Base-by-base conservation (phyloP, 768 basidiomycete genomes). In the Scleroderma citrinum region DNA sequence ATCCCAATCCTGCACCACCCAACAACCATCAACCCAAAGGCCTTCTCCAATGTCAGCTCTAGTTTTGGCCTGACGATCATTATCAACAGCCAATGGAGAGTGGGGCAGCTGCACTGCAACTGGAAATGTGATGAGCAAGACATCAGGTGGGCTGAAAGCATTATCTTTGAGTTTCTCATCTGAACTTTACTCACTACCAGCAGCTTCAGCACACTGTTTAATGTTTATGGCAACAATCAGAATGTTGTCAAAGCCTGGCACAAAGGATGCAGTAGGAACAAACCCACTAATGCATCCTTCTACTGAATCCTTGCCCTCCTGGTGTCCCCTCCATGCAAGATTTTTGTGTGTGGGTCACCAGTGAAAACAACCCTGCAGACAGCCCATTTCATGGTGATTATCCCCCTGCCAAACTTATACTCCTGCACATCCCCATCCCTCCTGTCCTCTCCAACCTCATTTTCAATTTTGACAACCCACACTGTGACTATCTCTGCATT, bases 141-240 rank as follows among this genome's bases (percentile, higher is more conserved):
- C 49, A 78, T 78, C 50, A 59, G 59, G 0, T 78, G 76, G 74
- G 74, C 73, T 4, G 74, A 78, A 56, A 71, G 72, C 0, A 57
- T 76, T 23, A 72, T 71, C 1, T 74, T 77, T 52, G 61, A 73
- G 29, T 56, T 76, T 29, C 68, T 76, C 23, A 54, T 66, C 34
- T 37, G 19, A 7, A 38, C 54, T 20, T 1, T 48, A 24, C 58
- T 34, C 12, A 14, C 12, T 2, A 4, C 20, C 3, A 3, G 12
- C 39, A 32, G 5, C 23, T 10, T 11, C 35, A 32, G 6, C 17
- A 24, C 5, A 32, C 4, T 58, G 63, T 39, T 21, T 21, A 39
- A 1, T 1, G 38, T 39, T 39, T 39, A 41, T 39, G 26, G 41
- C 12, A 19, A 49, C 42, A 49, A 49, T 40, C n/a, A 20, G 13